Base-by-base conservation (phyloP, 2,329 filamentous ascomycete species). In the Lojkania enalia region DNA sequence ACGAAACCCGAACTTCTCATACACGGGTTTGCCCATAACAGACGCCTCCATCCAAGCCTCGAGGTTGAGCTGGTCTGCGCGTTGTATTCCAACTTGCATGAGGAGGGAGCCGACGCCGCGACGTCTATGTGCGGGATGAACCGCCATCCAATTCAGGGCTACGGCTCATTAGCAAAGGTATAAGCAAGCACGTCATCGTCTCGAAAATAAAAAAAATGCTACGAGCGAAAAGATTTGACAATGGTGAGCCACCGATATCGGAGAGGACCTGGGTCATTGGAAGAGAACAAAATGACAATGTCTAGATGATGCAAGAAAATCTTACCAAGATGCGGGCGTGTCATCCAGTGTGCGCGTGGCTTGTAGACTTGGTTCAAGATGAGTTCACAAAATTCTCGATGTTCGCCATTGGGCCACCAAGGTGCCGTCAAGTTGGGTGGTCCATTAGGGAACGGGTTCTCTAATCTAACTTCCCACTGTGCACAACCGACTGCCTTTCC, bases 11-110 rank as follows among this genome's bases (percentile, higher is more conserved):
- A 65, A 61, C 37, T 63, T 62, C 27, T 65, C 61, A 44, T 73
- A 73, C 11, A 73, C 47, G 20, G 57, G 55, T 42, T 62, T 67
- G 2, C 70, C 70, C 55, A 67, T 66, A 2, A 46, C 41, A 14
- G 64, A 67, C 2, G 68, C 63, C 45, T 72, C 70, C 50, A 72
- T 57, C 65, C 66, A 73, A 30, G 66, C 63, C 32, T 70, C 65
- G 16, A 71, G 47, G 29, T 64, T 52, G 14, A 66, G 46, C 14
- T 55, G 44, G 41, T 72, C 69, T 4, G 70, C 68, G 15, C 58
- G 58, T 11, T 51, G 47, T 19, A 65, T 57, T 2, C 69, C 67
- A 37, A 56, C 57, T 18, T 61, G 49, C 63, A 73, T 66, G 15
- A 73, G 56, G 27, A 65, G 55, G 19, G 60, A 61, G 23, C 64